Evolutionary conservation across 306 rosid species (phyloP).

Genomic region (Glycine latifolia): DNA sequence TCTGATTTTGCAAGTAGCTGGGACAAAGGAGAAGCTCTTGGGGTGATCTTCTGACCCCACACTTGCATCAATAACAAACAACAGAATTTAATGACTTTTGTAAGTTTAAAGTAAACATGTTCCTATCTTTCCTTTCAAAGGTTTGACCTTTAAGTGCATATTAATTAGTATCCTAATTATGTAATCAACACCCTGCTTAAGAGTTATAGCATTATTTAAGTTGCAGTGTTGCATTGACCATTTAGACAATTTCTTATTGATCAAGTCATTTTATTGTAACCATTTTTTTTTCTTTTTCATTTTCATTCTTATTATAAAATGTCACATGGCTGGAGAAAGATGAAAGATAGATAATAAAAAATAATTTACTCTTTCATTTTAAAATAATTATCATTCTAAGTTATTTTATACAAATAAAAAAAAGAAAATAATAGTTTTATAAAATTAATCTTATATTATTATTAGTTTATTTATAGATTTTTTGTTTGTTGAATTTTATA

Average conservation of each 20-base stretch:
- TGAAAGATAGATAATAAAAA: no score
- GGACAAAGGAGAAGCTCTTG: constrained; percentile 57
- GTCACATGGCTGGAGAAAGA: background rate
- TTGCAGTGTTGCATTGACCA: background rate
- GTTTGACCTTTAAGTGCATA: background rate
- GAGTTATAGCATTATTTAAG: background rate
- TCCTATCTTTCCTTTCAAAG: background rate
- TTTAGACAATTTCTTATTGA: background rate
- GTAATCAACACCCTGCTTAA: background rate
- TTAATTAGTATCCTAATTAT: constrained; percentile 6
- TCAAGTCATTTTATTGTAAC: background rate
- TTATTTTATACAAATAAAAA: no score
- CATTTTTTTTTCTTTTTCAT: background rate
- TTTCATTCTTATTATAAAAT: background rate
- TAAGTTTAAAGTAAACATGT: constrained; percentile 36
- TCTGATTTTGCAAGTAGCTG: constrained; percentile 65
- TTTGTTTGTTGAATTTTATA: no score
- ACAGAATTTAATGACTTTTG: constrained; percentile 47
- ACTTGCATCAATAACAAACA: constrained; percentile 48
- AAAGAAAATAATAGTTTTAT: background rate
- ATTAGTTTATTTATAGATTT: no score
- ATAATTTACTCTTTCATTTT: no score
- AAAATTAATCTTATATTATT: background rate
- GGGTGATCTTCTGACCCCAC: constrained; percentile 64
- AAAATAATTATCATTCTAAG: no score